Conservation (phyloP, 768 basidiomycete species). For the Lyophyllum atratum region DNA sequence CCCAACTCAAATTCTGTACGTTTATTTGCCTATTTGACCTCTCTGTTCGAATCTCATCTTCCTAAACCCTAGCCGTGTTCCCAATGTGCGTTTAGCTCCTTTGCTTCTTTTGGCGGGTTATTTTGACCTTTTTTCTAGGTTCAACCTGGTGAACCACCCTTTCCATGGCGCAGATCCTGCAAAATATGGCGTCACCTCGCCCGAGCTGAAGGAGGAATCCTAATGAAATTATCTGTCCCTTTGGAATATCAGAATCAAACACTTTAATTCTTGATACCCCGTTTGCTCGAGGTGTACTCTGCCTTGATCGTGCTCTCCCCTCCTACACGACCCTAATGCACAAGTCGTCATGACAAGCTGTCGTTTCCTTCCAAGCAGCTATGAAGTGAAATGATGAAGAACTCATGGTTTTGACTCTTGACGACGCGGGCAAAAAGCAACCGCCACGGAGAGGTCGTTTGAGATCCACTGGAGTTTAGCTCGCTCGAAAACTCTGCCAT, state of each 20-base stretch:
- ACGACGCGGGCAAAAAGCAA: too few relatives aligned
- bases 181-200: constrained; percentile 59
- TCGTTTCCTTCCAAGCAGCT: too few relatives aligned
- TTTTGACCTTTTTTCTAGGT: constrained; percentile 50
- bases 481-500: too few relatives aligned
- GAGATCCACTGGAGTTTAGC: too few relatives aligned
- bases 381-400: too few relatives aligned
- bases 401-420: too few relatives aligned
- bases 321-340: background rate
- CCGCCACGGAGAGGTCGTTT: too few relatives aligned
- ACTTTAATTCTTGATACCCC: background rate
- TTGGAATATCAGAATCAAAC: background rate
- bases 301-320: background rate
- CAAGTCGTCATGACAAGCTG: too few relatives aligned
- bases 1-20: constrained; percentile 91
- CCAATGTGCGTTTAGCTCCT: constrained; percentile 60
- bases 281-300: background rate
- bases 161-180: constrained; percentile 83
- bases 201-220: constrained; percentile 26
- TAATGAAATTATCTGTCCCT: constrained; percentile 3
- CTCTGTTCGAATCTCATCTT: constrained; percentile 11
- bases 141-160: constrained; percentile 93
- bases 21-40: constrained; percentile 17
- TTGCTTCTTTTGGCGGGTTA: background rate
- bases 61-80: constrained; percentile 53